These are phyloP conservation scores for Moricandia arvensis DNA, from an alignment of 345 rosid genomes.

Conservation along the genomic window DNA sequence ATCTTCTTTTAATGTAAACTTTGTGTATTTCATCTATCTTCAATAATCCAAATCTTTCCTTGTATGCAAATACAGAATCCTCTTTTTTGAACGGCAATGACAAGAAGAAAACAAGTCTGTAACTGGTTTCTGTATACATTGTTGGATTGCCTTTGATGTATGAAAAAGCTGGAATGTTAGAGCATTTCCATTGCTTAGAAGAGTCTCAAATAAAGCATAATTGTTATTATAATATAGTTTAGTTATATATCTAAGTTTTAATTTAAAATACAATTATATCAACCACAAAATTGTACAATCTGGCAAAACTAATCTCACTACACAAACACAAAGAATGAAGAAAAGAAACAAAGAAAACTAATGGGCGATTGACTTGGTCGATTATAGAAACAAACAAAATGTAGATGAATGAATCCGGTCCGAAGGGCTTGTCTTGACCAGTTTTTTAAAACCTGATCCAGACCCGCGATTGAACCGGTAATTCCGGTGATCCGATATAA, in stretches of 20 bases:
- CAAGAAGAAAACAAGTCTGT: background rate
- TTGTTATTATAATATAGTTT: too few species aligned
- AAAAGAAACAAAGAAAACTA: background rate
- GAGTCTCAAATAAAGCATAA: background rate
- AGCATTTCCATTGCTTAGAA: background rate
- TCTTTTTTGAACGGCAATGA: background rate
- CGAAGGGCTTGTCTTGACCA: too few species aligned
- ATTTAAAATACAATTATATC: background rate
- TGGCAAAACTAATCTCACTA: too few species aligned
- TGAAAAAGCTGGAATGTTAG: background rate
- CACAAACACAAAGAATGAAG: too few species aligned
- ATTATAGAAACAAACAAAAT: too few species aligned
- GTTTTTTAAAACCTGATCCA: too few species aligned
- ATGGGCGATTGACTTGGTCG: too few species aligned
- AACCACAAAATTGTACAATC: background rate
- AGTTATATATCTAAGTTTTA: background rate
- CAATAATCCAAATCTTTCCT: background rate
- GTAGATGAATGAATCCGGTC: too few species aligned
- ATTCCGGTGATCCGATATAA: too few species aligned
- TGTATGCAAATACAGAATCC: background rate
- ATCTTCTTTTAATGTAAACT: background rate
- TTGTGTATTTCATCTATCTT: background rate
- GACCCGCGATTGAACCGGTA: too few species aligned
- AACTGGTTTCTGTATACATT: background rate
- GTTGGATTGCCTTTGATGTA: background rate